phyloP scores from a whole-genome alignment of 148 eudicot species.

The Vaccinium vitisidaea region DNA sequence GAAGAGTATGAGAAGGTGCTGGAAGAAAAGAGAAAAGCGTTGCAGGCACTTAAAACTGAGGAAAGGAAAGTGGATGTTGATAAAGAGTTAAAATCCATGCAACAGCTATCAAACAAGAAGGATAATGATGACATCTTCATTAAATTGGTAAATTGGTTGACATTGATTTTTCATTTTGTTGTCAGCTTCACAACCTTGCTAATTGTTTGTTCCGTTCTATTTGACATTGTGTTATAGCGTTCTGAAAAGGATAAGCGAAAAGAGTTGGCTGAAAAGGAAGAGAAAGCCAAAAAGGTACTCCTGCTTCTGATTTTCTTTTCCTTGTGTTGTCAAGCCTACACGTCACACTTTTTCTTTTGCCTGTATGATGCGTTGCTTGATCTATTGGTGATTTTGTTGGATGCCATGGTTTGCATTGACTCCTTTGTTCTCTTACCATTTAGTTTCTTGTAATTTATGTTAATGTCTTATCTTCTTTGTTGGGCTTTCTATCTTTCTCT shows the following conservation, averaged over 20 bases:
- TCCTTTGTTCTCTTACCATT: no score
- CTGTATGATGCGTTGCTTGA: neutral
- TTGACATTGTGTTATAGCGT: conserved; percentile 38
- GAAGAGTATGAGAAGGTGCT: conserved; percentile 81
- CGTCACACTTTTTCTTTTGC: neutral
- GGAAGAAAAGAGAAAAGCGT: conserved; percentile 85
- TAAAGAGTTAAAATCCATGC: conserved; percentile 78
- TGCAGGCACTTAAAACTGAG: conserved; percentile 60
- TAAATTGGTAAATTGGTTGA: conserved; percentile 51
- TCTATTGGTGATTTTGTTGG: neutral
- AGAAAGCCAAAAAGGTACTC: conserved; percentile 80
- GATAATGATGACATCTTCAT: conserved; percentile 58
- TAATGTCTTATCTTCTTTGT: neutral
- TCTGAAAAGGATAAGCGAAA: conserved; percentile 79
- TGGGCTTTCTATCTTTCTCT: neutral
- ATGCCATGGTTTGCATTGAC: neutral
- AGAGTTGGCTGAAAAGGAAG: conserved; percentile 76
- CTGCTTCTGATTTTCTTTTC: neutral
- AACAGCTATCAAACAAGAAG: conserved; percentile 75
- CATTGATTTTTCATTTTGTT: neutral
- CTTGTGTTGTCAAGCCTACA: neutral
- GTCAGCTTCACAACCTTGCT: neutral
- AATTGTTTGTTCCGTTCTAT: neutral
- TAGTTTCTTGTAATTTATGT: no score
- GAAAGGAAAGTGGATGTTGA: conserved; percentile 72